Evolutionary conservation across 164 flowering plant genomes (phyloP).

Genomic region (Dillenia suffruticosa): DNA sequence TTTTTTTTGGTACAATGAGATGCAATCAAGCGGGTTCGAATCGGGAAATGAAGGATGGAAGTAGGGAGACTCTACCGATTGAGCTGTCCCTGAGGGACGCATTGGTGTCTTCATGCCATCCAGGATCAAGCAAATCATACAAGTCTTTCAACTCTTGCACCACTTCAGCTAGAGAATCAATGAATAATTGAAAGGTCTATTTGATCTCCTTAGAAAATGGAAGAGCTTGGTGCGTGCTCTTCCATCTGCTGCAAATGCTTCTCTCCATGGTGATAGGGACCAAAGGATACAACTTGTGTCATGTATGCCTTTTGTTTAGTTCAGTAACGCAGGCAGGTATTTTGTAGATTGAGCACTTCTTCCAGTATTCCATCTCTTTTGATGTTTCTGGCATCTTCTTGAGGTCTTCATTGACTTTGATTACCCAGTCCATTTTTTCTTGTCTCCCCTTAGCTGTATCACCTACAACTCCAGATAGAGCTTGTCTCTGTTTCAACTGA

Average conservation of each 20-base stretch:
- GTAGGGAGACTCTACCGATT: no score
- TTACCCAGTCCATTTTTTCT: no score
- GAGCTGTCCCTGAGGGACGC: no score
- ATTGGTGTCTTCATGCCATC: constrained; percentile 27
- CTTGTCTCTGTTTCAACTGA: no score
- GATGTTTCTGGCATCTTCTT: no score
- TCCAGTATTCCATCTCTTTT: constrained; percentile 14
- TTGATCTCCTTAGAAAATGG: constrained; percentile 39
- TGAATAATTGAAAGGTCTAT: constrained; percentile 14
- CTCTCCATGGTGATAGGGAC: constrained; percentile 49
- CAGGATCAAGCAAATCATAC: constrained; percentile 25
- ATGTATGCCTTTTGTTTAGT: constrained; percentile 23
- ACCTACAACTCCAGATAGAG: no score
- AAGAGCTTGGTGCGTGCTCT: constrained; percentile 46
- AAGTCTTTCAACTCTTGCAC: constrained; percentile 29
- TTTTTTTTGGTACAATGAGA: no score
- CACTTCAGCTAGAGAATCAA: constrained; percentile 19
- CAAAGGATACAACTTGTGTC: constrained; percentile 44
- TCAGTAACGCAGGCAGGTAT: constrained; percentile 13
- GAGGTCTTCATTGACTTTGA: no score
- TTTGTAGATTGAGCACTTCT: constrained; percentile 22
- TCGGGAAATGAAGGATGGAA: no score
- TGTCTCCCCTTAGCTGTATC: no score
- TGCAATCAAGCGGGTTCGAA: no score
- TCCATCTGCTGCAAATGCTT: constrained; percentile 33